Conservation (phyloP, 371 early-diverging fungal genomes). For the Mortierella sp. region DNA sequence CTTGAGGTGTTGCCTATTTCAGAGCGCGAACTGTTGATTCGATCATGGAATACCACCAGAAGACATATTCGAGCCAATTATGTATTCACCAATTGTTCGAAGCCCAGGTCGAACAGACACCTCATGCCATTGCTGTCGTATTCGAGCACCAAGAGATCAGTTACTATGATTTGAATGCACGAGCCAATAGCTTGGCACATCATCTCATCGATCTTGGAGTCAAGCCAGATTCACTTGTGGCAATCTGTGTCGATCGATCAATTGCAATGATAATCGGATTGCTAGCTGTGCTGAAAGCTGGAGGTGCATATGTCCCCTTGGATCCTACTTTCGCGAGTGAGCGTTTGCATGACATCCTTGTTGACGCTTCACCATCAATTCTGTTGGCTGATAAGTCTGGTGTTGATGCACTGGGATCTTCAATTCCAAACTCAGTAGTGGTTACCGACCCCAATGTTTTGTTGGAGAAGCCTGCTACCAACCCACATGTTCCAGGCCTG, state of each 20-base stretch:
- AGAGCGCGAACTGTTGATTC: too few relatives aligned
- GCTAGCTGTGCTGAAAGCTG: conserved; percentile 20
- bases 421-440: too few relatives aligned
- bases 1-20: too few relatives aligned
- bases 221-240: conserved; percentile 10
- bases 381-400: not conserved
- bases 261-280: not conserved
- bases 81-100: too few relatives aligned
- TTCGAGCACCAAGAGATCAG: conserved; percentile 9
- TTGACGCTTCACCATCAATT: conserved; percentile 2
- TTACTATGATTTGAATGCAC: conserved; percentile 12
- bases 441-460: not conserved
- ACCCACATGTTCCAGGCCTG: not conserved
- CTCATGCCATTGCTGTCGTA: conserved; percentile 15
- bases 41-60: too few relatives aligned
- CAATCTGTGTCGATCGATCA: conserved; percentile 12
- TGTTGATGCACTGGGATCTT: too few relatives aligned
- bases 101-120: too few relatives aligned
- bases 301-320: conserved; percentile 23
- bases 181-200: conserved; percentile 11
- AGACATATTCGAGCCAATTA: too few relatives aligned
- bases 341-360: conserved; percentile 2
- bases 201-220: conserved; percentile 11
- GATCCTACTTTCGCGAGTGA: conserved; percentile 9
- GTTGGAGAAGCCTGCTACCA: not conserved